A percentile compares a stretch with the other conserved stretches of the same genome.
Conservation (phyloP, 495 filamentous ascomycete species). For the Chaetomium cochliodes region DNA sequence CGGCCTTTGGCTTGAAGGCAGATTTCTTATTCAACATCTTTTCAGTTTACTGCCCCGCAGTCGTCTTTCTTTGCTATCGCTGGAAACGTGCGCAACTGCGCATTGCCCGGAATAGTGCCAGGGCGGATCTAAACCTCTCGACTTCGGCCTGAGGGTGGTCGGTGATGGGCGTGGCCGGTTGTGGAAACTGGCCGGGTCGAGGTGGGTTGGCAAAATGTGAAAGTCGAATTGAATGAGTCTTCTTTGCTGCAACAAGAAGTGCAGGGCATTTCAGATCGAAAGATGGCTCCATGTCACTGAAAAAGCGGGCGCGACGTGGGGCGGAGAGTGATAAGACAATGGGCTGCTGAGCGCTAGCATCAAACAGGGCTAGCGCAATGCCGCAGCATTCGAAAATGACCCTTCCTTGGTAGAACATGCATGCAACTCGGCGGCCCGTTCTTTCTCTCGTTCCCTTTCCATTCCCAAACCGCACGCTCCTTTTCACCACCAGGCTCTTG, state of each 20-base stretch:
- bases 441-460: constrained; percentile 34
- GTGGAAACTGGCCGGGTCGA: not conserved
- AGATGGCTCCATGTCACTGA: constrained; percentile 1
- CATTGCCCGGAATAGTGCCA: constrained; percentile 13
- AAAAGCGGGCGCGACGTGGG: constrained; percentile 14
- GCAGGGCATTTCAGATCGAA: not conserved
- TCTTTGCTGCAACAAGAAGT: too few relatives aligned
- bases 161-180: not conserved
- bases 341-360: constrained; percentile 14
- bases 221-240: constrained; percentile 1
- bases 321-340: constrained; percentile 7
- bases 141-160: not conserved
- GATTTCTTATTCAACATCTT: constrained; percentile 48
- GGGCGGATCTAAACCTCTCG: not conserved
- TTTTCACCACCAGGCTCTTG: constrained; percentile 22
- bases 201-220: not conserved
- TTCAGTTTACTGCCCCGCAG: constrained; percentile 26
- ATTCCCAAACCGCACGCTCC: constrained; percentile 34
- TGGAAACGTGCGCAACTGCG: constrained; percentile 1
- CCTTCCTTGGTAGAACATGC: constrained; percentile 26
- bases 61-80: constrained; percentile 25
- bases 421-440: constrained; percentile 22
- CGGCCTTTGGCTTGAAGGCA: constrained; percentile 46
- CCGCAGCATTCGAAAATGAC: constrained; percentile 31
- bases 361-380: constrained; percentile 27